Conservation (phyloP, 2,329 filamentous ascomycete species). For the Dichotomopilus funicola region DNA sequence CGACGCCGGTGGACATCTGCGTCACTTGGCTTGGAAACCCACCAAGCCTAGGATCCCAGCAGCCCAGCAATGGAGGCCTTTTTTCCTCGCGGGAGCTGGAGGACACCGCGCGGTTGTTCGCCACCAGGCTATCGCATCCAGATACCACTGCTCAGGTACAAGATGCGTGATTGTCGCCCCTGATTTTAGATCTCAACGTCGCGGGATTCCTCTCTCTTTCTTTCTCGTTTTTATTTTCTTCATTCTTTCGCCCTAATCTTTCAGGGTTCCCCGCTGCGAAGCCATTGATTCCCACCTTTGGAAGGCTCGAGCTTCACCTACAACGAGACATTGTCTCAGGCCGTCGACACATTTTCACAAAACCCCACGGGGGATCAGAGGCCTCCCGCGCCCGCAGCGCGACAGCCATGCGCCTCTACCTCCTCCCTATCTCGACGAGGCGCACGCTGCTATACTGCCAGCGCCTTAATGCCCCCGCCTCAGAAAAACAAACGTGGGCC, state of each 20-base stretch:
- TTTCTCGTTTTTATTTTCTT: not conserved
- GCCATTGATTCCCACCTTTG: not conserved
- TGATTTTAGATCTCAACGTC: conserved; percentile 6
- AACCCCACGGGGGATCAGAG: conserved; percentile 2
- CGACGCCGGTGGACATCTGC: conserved; percentile 4
- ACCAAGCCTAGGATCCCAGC: conserved; percentile 5
- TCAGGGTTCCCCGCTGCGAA: not conserved
- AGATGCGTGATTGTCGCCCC: conserved; percentile 12
- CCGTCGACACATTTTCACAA: too few relatives aligned
- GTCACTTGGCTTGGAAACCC: conserved; percentile 11
- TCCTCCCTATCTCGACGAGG: conserved; percentile 86
- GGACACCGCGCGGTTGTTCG: conserved; percentile 13
- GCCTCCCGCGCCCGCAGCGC: not conserved
- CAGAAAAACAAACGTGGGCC: conserved; percentile 48
- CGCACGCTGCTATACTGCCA: conserved; percentile 91
- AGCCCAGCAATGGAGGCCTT: not conserved
- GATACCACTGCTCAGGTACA: conserved; percentile 8
- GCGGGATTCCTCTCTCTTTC: conserved; percentile 10
- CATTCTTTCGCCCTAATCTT: not conserved
- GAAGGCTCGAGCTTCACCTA: too few relatives aligned
- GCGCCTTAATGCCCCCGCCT: conserved; percentile 53
- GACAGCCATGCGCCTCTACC: conserved; percentile 74
- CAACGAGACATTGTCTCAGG: too few relatives aligned
- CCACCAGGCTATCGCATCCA: conserved; percentile 8
- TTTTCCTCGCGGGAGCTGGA: conserved; percentile 1